These are phyloP conservation scores for Adansonia madagascariensis DNA, from an alignment of 441 rosid species.

Conservation along the genomic window DNA sequence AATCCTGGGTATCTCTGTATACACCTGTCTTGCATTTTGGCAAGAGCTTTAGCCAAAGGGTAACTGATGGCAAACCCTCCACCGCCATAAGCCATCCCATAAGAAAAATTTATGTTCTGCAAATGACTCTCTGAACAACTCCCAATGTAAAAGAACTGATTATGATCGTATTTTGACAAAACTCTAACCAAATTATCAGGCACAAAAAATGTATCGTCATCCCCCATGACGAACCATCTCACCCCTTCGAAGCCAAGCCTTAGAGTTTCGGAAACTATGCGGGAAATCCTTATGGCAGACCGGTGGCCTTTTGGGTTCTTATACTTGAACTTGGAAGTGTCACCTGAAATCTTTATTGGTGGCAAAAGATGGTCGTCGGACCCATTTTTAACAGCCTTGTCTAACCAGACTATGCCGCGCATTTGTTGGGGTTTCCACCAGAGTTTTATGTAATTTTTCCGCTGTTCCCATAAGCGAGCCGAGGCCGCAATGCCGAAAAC, in stretches of 20 bases:
- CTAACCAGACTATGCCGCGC: constrained; percentile 69
- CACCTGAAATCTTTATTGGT: constrained; percentile 46
- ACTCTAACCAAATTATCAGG: constrained; percentile 58
- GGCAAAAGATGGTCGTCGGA: constrained; percentile 43
- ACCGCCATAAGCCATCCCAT: constrained; percentile 75
- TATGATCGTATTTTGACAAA: constrained; percentile 57
- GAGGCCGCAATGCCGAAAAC: constrained; percentile 73
- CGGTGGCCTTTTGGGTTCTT: constrained; percentile 47
- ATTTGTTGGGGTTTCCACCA: constrained; percentile 60
- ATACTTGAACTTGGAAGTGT: constrained; percentile 50
- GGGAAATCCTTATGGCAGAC: constrained; percentile 60
- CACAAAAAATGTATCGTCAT: constrained; percentile 68
- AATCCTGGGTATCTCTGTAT: constrained; percentile 51
- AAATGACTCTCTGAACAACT: constrained; percentile 65
- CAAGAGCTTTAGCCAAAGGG: constrained; percentile 57
- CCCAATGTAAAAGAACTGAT: constrained; percentile 60
- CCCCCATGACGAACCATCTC: constrained; percentile 83
- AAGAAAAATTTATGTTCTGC: constrained; percentile 62
- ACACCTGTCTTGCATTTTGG: constrained; percentile 59
- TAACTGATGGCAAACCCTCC: constrained; percentile 77
- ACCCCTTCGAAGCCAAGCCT: constrained; percentile 47
- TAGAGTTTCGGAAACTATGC: constrained; percentile 67
- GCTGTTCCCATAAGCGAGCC: constrained; percentile 52
- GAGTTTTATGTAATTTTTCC: constrained; percentile 57
- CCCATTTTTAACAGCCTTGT: constrained; percentile 30